These are phyloP conservation scores for Pichia sp. DNA, from an alignment of 1,139 yeast species.

Conservation along the genomic window DNA sequence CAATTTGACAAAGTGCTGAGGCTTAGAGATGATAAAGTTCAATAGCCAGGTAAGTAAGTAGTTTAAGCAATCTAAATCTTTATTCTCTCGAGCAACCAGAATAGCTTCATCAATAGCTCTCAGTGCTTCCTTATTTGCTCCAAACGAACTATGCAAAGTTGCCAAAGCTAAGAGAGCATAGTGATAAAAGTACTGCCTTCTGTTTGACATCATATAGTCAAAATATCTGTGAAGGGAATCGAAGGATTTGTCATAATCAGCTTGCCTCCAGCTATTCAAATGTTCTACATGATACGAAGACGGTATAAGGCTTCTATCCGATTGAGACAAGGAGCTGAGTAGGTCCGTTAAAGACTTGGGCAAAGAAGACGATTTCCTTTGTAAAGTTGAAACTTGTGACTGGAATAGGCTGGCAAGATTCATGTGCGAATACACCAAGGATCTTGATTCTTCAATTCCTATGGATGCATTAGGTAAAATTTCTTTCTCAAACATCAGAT, in stretches of 20 bases:
- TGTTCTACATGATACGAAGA: constrained; percentile 62
- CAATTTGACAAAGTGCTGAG: constrained; percentile 46
- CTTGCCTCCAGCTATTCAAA: constrained; percentile 54
- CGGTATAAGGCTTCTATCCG: constrained; percentile 54
- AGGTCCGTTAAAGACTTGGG: constrained; percentile 44
- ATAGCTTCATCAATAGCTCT: constrained; percentile 85
- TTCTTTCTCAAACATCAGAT: neutral
- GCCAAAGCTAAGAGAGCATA: constrained; percentile 80
- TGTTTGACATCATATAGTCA: constrained; percentile 76
- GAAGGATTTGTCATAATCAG: constrained; percentile 71
- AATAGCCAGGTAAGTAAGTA: constrained; percentile 78
- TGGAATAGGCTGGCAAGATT: constrained; percentile 52
- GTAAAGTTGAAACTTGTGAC: constrained; percentile 53
- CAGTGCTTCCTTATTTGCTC: constrained; percentile 69
- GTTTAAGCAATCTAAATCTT: constrained; percentile 68
- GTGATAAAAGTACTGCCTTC: constrained; percentile 65
- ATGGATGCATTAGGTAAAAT: constrained; percentile 3
- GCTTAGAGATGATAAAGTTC: constrained; percentile 64
- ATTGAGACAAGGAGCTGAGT: constrained; percentile 46
- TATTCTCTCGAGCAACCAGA: constrained; percentile 80
- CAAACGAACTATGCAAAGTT: constrained; percentile 70
- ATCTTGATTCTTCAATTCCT: constrained; percentile 21
- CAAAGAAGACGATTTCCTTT: constrained; percentile 49
- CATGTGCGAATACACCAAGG: constrained; percentile 37
- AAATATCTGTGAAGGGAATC: constrained; percentile 74